phyloP scores from a whole-genome alignment of 768 basidiomycete species.

The Bullera alba region DNA sequence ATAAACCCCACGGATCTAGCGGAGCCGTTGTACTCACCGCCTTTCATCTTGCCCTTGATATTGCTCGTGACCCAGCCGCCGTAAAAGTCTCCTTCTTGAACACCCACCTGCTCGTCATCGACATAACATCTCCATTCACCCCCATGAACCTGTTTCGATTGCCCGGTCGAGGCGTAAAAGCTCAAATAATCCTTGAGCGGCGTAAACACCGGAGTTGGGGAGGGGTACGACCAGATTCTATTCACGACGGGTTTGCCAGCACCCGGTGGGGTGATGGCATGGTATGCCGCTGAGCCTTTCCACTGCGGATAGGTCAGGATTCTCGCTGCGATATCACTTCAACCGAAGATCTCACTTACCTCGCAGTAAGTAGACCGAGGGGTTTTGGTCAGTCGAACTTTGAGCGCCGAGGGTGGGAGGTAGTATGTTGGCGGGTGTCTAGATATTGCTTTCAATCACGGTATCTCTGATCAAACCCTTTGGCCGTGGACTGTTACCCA shows the following conservation, averaged over 20 bases:
- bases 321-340: neutral
- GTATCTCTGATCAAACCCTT: neutral
- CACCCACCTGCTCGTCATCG: constrained; percentile 37
- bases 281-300: constrained; percentile 36
- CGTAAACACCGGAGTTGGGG: constrained; percentile 24
- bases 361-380: constrained; percentile 37
- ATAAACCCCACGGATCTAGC: neutral
- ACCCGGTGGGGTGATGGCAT: constrained; percentile 16
- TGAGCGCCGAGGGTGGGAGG: constrained; percentile 24
- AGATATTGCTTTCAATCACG: neutral
- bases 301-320: constrained; percentile 10
- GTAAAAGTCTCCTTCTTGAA: constrained; percentile 44
- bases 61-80: constrained; percentile 43
- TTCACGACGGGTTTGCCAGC: constrained; percentile 11
- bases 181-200: constrained; percentile 37
- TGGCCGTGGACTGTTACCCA: constrained; percentile 4
- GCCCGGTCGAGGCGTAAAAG: constrained; percentile 38
- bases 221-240: constrained; percentile 41
- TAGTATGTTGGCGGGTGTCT: constrained; percentile 46
- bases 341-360: constrained; percentile 9
- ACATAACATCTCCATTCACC: constrained; percentile 39
- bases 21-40: constrained; percentile 27
- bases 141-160: neutral
- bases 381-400: constrained; percentile 14
- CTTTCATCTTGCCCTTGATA: constrained; percentile 41